phyloP scores from a whole-genome alignment of 371 early-diverging fungal species.

The Mucor irregularis region DNA sequence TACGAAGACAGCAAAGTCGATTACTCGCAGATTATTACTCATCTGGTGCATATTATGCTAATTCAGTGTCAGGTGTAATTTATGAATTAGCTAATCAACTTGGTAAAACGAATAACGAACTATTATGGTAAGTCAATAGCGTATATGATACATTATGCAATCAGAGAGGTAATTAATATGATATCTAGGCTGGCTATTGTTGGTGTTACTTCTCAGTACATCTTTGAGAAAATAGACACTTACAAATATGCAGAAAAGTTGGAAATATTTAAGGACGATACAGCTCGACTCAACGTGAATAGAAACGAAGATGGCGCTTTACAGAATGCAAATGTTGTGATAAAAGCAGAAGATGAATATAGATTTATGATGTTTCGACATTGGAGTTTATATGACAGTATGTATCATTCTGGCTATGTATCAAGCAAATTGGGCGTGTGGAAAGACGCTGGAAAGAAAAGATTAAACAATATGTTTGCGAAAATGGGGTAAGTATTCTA shows the following conservation, averaged over 20 bases:
- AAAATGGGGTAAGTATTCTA: constrained; percentile 73
- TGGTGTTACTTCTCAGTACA: constrained; percentile 70
- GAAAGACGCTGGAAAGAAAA: constrained; percentile 78
- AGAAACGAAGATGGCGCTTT: background rate
- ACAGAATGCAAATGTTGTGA: constrained; percentile 13
- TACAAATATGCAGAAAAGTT: constrained; percentile 55
- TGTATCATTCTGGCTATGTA: constrained; percentile 87
- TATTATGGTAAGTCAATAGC: constrained; percentile 67
- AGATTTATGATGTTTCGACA: constrained; percentile 85
- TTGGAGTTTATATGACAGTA: constrained; percentile 86
- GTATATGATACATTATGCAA: too few species aligned
- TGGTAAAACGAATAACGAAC: constrained; percentile 55
- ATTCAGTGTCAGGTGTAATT: constrained; percentile 54
- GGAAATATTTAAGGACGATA: constrained; percentile 59
- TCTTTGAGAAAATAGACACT: constrained; percentile 65
- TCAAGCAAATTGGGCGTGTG: constrained; percentile 84
- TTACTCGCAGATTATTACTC: constrained; percentile 58
- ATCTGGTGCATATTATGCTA: constrained; percentile 57
- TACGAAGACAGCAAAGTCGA: constrained; percentile 28
- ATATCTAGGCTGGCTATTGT: constrained; percentile 65
- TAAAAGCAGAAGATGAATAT: constrained; percentile 67
- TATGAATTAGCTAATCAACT: constrained; percentile 62
- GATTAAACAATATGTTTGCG: constrained; percentile 78
- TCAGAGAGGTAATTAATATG: too few species aligned
- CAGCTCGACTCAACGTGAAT: constrained; percentile 50